Evolutionary conservation across 2,329 filamentous ascomycete genomes (phyloP).

Genomic region (Colletotrichum sp.): DNA sequence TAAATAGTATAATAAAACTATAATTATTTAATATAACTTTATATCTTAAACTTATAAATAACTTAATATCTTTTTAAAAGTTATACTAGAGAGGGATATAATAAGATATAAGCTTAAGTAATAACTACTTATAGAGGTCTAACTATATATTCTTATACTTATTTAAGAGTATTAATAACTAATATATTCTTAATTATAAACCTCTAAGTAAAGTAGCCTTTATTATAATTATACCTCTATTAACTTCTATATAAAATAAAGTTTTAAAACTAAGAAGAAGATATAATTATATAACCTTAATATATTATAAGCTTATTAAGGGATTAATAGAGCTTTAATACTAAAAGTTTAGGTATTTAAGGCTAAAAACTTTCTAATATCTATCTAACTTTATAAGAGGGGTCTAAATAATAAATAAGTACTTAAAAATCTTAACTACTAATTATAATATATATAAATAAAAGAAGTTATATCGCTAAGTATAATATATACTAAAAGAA

Average conservation of each 20-base stretch:
- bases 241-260: not conserved
- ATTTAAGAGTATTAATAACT: not conserved
- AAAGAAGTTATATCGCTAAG: too few species aligned
- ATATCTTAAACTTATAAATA: not conserved
- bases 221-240: not conserved
- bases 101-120: not conserved
- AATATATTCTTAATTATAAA: not conserved
- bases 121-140: not conserved
- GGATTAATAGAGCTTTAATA: not conserved
- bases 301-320: too few species aligned
- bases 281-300: not conserved
- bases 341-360: not conserved
- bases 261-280: accelerated
- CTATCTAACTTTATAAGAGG: not conserved
- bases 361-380: not conserved
- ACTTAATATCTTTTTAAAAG: not conserved
- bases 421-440: not conserved
- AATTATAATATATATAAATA: not conserved
- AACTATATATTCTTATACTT: not conserved
- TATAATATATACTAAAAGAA: not conserved
- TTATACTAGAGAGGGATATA: not conserved
- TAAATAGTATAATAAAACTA: not conserved
- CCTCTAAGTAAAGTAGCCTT: not conserved
- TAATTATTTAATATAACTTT: not conserved
- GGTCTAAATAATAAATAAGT: not conserved